phyloP scores from a whole-genome alignment of 2,329 filamentous ascomycete species.

The Xylaria digitata region DNA sequence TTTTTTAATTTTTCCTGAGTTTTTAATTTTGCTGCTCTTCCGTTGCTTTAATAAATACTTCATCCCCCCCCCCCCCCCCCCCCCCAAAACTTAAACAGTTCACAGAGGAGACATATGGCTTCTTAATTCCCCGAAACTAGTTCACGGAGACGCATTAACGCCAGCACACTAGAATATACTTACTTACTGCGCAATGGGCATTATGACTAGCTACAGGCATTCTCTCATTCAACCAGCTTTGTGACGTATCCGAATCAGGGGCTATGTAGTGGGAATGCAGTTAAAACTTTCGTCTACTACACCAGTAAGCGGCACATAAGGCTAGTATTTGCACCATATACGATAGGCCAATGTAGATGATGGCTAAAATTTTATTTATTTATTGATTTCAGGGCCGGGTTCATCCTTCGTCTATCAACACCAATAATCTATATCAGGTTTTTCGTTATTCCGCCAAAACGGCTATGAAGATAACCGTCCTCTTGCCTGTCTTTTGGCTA shows the following conservation, averaged over 20 bases:
- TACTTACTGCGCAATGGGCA: neutral
- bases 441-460: neutral
- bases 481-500: conserved; percentile 1
- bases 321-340: too few species aligned
- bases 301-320: neutral
- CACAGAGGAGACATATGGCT: neutral
- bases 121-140: too few species aligned
- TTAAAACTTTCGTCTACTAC: neutral
- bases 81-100: neutral
- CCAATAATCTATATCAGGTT: neutral
- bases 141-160: too few species aligned
- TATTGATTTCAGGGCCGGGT: neutral
- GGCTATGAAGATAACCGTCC: neutral
- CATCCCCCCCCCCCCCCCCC: too few species aligned
- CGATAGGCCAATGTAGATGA: neutral
- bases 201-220: neutral
- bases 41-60: too few species aligned
- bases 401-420: conserved; percentile 6
- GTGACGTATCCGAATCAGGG: neutral
- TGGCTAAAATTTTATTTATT: neutral
- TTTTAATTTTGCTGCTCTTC: too few species aligned
- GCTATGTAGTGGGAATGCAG: neutral
- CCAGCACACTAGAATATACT: neutral
- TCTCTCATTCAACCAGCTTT: neutral
- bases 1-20: too few species aligned